Evolutionary conservation across 345 rosid species (phyloP).

Genomic region (Sapria himalayana): DNA sequence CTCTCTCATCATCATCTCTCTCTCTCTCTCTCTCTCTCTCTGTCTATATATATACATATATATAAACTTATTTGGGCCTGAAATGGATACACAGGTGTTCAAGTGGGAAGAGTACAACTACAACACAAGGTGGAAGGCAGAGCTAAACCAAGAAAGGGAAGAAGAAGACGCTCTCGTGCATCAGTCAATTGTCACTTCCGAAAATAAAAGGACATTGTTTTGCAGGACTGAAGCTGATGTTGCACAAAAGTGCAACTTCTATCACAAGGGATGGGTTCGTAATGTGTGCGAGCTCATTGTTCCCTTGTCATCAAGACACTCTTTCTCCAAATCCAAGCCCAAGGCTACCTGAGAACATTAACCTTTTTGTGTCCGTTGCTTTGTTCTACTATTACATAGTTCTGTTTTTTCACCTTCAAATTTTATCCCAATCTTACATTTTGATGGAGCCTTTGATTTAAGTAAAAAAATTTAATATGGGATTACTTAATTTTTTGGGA

Average conservation of each 20-base stretch:
- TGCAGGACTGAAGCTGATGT: slow-evolving; percentile 27
- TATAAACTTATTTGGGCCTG: neutral
- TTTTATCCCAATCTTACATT: too few relatives aligned
- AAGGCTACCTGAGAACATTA: slow-evolving; percentile 19
- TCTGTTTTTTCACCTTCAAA: too few relatives aligned
- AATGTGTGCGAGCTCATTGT: slow-evolving; percentile 41
- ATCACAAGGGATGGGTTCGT: slow-evolving; percentile 37
- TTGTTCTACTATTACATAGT: too few relatives aligned
- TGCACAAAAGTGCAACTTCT: slow-evolving; percentile 25
- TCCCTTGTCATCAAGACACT: slow-evolving; percentile 36
- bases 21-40: neutral
- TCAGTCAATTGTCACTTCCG: slow-evolving; percentile 15
- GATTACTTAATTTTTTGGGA: too few relatives aligned
- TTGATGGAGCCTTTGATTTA: too few relatives aligned
- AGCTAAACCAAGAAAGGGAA: slow-evolving; percentile 52
- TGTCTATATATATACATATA: neutral
- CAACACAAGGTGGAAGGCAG: slow-evolving; percentile 54
- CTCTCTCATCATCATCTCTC: neutral
- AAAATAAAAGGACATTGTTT: slow-evolving; percentile 46
- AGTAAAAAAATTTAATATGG: too few relatives aligned
- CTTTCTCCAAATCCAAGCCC: slow-evolving; percentile 18
- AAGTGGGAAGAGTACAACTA: slow-evolving; percentile 94
- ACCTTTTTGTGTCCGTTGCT: too few relatives aligned
- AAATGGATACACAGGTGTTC: slow-evolving; percentile 31
- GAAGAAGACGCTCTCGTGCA: slow-evolving; percentile 41